Conservation (phyloP, 768 basidiomycete species). For the Holtermannia corniformis region DNA sequence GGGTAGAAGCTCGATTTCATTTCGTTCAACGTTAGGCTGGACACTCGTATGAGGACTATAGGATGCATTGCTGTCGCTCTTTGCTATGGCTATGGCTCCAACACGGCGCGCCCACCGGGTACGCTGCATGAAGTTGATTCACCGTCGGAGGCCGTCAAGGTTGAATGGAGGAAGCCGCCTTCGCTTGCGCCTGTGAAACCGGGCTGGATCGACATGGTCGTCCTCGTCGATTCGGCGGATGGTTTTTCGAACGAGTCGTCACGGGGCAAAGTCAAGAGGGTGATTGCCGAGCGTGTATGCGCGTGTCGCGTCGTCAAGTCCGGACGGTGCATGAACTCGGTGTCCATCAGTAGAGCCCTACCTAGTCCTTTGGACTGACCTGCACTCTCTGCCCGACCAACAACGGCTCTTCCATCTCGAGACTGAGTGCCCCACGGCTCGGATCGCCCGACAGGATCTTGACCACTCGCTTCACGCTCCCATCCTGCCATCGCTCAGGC, state of each 20-base stretch:
- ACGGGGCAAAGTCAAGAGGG: background rate
- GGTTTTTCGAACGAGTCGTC: background rate
- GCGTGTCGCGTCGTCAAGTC: background rate
- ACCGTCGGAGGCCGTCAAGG: background rate
- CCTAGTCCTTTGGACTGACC: slow-evolving; percentile 14
- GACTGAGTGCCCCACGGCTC: slow-evolving; percentile 32
- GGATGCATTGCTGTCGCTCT: background rate
- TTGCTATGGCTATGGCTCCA: background rate
- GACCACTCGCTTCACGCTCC: slow-evolving; percentile 16
- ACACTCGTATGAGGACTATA: too few relatives aligned
- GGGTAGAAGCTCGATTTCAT: slow-evolving; percentile 4
- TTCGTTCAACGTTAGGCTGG: too few relatives aligned
- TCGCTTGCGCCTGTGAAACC: background rate
- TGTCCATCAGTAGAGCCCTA: background rate
- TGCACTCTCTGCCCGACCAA: slow-evolving; percentile 29
- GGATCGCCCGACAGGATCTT: slow-evolving; percentile 41
- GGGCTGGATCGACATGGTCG: background rate
- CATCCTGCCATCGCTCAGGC: too few relatives aligned
- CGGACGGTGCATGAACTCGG: slow-evolving; percentile 14
- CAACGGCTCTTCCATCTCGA: slow-evolving; percentile 37
- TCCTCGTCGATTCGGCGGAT: background rate
- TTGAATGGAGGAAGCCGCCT: background rate
- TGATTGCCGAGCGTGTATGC: background rate
- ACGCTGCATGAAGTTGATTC: background rate
- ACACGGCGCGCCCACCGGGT: too few relatives aligned